Percentiles rank a stretch among this genome's conserved stretches.
These are phyloP conservation scores for Rhynchospora pubera DNA, from an alignment of 176 grass and related monocot genomes.

Conservation along the genomic window DNA sequence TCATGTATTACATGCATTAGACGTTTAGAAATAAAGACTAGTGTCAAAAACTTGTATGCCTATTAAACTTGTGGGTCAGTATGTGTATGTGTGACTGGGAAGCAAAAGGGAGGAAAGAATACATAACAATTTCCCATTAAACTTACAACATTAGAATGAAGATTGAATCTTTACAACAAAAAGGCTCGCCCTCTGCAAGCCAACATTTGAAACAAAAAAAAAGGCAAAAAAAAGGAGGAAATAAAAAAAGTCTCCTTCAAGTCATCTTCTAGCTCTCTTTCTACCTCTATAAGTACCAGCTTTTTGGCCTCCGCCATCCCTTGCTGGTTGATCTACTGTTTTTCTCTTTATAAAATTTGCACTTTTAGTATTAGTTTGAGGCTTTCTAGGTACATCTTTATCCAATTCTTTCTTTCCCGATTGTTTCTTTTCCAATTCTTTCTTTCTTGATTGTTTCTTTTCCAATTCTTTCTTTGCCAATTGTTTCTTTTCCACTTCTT, in stretches of 20 bases:
- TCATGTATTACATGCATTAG: not conserved
- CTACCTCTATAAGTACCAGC: conserved; percentile 5
- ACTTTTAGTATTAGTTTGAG: not conserved
- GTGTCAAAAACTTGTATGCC: not conserved
- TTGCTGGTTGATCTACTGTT: not conserved
- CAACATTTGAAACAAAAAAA: not conserved
- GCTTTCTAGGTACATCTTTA: not conserved
- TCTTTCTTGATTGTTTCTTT: too few species aligned
- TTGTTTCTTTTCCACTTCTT: not conserved
- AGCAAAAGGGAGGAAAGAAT: not conserved
- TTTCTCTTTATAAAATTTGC: conserved; percentile 1
- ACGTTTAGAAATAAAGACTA: not conserved
- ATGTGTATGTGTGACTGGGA: not conserved
- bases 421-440: too few species aligned
- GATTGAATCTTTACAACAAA: conserved; percentile 19
- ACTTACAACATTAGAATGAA: conserved; percentile 1
- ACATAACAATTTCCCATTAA: not conserved
- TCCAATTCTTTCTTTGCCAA: not conserved
- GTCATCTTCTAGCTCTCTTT: conserved; percentile 19
- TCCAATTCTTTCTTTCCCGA: not conserved
- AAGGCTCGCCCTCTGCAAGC: conserved; percentile 2
- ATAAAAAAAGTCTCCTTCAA: not conserved
- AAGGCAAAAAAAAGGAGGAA: not conserved
- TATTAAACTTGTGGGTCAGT: not conserved
- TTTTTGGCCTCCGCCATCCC: not conserved